Evolutionary conservation across 768 basidiomycete genomes (phyloP).

Genomic region (Hemileccinum impolitum): DNA sequence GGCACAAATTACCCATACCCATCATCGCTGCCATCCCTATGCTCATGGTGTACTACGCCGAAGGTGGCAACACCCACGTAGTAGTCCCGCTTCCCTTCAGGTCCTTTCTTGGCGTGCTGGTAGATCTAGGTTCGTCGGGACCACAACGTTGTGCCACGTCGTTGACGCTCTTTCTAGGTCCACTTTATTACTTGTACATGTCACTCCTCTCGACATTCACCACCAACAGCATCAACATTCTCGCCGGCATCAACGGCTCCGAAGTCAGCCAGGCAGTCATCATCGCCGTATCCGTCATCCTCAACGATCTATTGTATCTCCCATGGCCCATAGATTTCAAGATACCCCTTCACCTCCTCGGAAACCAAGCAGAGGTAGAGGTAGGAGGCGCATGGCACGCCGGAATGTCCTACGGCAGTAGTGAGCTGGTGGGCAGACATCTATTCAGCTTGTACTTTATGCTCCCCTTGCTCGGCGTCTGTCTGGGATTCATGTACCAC

Average conservation of each 20-base stretch:
- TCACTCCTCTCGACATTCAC: conserved; percentile 92
- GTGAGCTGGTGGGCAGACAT: conserved; percentile 87
- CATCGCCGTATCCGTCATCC: conserved; percentile 83
- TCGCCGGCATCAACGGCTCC: conserved; percentile 95
- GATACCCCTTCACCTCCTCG: conserved; percentile 68
- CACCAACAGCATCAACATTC: conserved; percentile 98
- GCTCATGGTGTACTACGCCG: conserved; percentile 94
- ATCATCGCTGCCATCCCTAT: conserved; percentile 94
- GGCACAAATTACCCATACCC: conserved; percentile 96
- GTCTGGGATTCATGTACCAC: conserved; percentile 86
- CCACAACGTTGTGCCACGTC: neutral
- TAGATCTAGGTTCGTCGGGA: conserved; percentile 80
- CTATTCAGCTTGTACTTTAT: conserved; percentile 97
- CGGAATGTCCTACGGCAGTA: conserved; percentile 83
- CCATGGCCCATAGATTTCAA: conserved; percentile 79
- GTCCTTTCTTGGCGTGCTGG: conserved; percentile 64
- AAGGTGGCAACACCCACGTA: conserved; percentile 88
- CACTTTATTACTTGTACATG: conserved; percentile 96
- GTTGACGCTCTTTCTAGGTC: conserved; percentile 51
- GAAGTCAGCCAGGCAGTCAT: conserved; percentile 93
- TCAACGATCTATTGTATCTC: conserved; percentile 94
- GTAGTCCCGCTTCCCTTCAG: conserved; percentile 87
- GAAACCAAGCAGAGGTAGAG: conserved; percentile 61
- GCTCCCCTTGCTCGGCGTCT: conserved; percentile 90
- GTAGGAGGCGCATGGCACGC: conserved; percentile 79